These are phyloP conservation scores for Arthrobotrys musiformis DNA, from an alignment of 2,329 filamentous ascomycete species.

Conservation along the genomic window DNA sequence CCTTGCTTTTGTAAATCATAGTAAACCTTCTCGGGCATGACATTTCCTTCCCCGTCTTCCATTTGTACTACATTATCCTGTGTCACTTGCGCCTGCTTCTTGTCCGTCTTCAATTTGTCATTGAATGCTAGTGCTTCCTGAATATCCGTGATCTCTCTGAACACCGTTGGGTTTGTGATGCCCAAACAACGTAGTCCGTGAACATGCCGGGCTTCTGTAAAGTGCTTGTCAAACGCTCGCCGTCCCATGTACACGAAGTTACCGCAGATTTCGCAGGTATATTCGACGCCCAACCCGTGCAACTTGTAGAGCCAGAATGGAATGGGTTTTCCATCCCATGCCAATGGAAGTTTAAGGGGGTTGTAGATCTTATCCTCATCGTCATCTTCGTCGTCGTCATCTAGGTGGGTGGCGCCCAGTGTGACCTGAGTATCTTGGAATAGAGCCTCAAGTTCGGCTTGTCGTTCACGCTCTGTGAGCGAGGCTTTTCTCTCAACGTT, in stretches of 20 bases:
- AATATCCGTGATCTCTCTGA: slow-evolving; percentile 92
- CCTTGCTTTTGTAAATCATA: slow-evolving; percentile 64
- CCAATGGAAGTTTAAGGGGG: slow-evolving; percentile 91
- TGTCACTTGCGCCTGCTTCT: slow-evolving; percentile 78
- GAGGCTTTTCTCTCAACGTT: slow-evolving; percentile 97
- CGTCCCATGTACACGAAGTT: slow-evolving; percentile 99
- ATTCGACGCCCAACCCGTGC: slow-evolving; percentile 93
- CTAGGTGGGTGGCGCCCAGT: slow-evolving; percentile 62
- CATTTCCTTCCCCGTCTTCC: slow-evolving; percentile 97
- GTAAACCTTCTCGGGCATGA: slow-evolving; percentile 99
- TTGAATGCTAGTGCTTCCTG: slow-evolving; percentile 87
- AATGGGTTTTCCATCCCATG: slow-evolving; percentile 98
- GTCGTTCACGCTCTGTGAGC: slow-evolving; percentile 95
- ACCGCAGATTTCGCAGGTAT: slow-evolving; percentile 94
- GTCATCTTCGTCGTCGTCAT: slow-evolving; percentile 75
- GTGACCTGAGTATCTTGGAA: slow-evolving; percentile 69
- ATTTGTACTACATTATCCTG: slow-evolving; percentile 93
- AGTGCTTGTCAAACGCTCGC: slow-evolving; percentile 97
- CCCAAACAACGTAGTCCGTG: slow-evolving; percentile 94
- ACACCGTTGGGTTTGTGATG: slow-evolving; percentile 88
- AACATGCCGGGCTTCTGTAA: slow-evolving; percentile 91
- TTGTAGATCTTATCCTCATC: slow-evolving; percentile 94
- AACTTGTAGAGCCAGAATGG: slow-evolving; percentile 99
- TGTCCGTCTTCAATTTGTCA: slow-evolving; percentile 91
- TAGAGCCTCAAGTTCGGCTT: slow-evolving; percentile 84